A percentile compares a stretch with the other conserved stretches of the same genome.
phyloP scores from a whole-genome alignment of 2,329 filamentous ascomycete species.

The Fusarium torulosum region DNA sequence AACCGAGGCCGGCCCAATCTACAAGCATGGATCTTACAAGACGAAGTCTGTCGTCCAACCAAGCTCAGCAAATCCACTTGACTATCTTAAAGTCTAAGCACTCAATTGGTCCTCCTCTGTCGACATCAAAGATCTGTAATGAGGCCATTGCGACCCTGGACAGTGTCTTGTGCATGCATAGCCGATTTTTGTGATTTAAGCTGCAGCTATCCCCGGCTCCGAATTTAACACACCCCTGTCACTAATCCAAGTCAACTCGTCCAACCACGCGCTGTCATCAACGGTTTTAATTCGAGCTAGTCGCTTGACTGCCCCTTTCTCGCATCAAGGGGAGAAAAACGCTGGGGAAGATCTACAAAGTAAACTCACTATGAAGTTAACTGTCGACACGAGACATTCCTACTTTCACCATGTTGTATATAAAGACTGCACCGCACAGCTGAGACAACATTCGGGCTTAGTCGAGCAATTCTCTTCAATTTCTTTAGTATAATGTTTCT shows the following conservation, averaged over 20 bases:
- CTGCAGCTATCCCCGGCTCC: slow-evolving; percentile 25
- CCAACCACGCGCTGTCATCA: slow-evolving; percentile 21
- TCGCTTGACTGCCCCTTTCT: slow-evolving; percentile 19
- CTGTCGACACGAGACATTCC: not conserved
- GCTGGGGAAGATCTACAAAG: slow-evolving; percentile 32
- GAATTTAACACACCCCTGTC: slow-evolving; percentile 23
- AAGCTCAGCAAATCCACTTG: slow-evolving; percentile 8
- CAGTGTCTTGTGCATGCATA: slow-evolving; percentile 19
- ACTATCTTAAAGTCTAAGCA: not conserved
- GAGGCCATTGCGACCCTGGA: slow-evolving; percentile 12
- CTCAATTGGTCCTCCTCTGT: slow-evolving; percentile 17
- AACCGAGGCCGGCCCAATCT: slow-evolving; percentile 6
- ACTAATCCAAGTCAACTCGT: slow-evolving; percentile 29
- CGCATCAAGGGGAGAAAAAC: slow-evolving; percentile 8
- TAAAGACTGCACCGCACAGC: too few relatives aligned
- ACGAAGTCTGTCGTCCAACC: slow-evolving; percentile 4
- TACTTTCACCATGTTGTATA: too few relatives aligned
- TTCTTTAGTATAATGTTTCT: too few relatives aligned
- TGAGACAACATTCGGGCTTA: too few relatives aligned
- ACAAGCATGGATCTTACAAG: slow-evolving; percentile 10
- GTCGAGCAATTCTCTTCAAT: too few relatives aligned
- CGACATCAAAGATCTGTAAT: not conserved
- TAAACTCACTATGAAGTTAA: not conserved
- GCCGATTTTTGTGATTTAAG: slow-evolving; percentile 23
- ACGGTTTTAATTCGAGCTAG: slow-evolving; percentile 15